Evolutionary conservation across 495 filamentous ascomycete genomes (phyloP).

Genomic region (Xylaria sp.): DNA sequence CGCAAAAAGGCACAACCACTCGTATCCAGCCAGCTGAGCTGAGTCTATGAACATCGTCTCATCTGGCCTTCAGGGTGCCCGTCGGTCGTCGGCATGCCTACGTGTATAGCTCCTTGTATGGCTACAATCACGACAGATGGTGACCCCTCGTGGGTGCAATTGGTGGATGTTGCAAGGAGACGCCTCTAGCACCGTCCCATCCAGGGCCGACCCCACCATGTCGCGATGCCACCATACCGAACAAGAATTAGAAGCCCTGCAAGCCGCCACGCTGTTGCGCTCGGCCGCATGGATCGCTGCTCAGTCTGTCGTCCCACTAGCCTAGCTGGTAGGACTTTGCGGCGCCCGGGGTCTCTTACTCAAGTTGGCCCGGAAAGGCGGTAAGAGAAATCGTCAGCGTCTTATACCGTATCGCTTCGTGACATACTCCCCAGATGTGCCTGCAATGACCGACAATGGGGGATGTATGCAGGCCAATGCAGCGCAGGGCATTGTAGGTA

Average conservation of each 20-base stretch:
- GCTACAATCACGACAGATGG: constrained; percentile 37
- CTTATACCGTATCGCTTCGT: constrained; percentile 22
- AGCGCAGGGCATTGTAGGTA: constrained; percentile 23
- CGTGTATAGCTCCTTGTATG: constrained; percentile 23
- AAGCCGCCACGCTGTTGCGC: constrained; percentile 24
- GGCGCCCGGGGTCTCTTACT: constrained; percentile 3
- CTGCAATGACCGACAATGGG: constrained; percentile 26
- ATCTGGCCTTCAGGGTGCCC: constrained; percentile 7
- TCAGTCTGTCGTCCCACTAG: constrained; percentile 18
- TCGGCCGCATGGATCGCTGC: constrained; percentile 24
- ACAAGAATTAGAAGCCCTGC: constrained; percentile 37
- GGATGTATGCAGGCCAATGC: constrained; percentile 27
- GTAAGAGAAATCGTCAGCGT: constrained; percentile 27
- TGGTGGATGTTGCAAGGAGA: constrained; percentile 39
- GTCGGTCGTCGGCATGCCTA: constrained; percentile 17
- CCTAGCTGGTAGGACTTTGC: constrained; percentile 20
- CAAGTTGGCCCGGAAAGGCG: constrained; percentile 27
- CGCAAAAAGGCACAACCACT: constrained; percentile 10
- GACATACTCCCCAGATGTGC: constrained; percentile 24
- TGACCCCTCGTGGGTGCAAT: constrained; percentile 36
- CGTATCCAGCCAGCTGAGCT: neutral
- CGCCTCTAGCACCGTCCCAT: constrained; percentile 27
- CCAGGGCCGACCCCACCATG: constrained; percentile 36
- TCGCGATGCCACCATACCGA: constrained; percentile 43
- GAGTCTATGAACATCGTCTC: constrained; percentile 3